Base-by-base conservation (phyloP, 164 flowering plant species). In the Echeveria elegans region DNA sequence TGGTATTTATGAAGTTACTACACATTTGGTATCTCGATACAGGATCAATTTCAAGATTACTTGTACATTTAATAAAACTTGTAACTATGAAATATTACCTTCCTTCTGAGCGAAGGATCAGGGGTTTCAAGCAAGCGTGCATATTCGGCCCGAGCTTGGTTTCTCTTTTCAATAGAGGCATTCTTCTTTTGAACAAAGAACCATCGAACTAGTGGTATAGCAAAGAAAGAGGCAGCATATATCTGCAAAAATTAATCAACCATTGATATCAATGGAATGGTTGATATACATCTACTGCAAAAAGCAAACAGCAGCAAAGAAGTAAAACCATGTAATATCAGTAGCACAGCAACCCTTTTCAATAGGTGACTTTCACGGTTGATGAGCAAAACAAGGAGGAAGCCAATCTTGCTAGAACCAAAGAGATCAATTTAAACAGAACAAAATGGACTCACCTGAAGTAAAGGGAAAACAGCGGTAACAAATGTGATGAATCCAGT, bases 161-260 rank as follows among this genome's bases (percentile, higher is more conserved):
- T 95, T 77, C 99, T 82, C 66, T 80, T 87, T 63, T 81, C 94
- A 68, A 95, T 95, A 16, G 80, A 78, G 69, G 86, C 72, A 83
- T 93, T 93, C 74, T 67, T 84, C 56, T 66, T 80, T 61, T 66
- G 77, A 26, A 84, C n/a, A 50, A 85, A 48, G 66, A 90, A 81
- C 97, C 94, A 93, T 31, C 98, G 90, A 36, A 88, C 66, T 72
- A 89, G 69, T 66, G 98, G 98, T 78, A 93, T 90, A 63, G 92
- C 90, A 78, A 90, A 93, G 74, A 93, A 93, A n/a, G 98, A 87
- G 70, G 85, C 92, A 47, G 97, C 97, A 86, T 93, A 90, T 30
- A 89, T 74, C 97, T 93, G 89, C 78, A 84, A 69, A 28, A 61
- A 61, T 47, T 29, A 31, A 19, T 2, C 30, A 29, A 72, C 64